Evolutionary conservation across 768 basidiomycete species (phyloP).

Genomic region (Cystoderma amianthinum): DNA sequence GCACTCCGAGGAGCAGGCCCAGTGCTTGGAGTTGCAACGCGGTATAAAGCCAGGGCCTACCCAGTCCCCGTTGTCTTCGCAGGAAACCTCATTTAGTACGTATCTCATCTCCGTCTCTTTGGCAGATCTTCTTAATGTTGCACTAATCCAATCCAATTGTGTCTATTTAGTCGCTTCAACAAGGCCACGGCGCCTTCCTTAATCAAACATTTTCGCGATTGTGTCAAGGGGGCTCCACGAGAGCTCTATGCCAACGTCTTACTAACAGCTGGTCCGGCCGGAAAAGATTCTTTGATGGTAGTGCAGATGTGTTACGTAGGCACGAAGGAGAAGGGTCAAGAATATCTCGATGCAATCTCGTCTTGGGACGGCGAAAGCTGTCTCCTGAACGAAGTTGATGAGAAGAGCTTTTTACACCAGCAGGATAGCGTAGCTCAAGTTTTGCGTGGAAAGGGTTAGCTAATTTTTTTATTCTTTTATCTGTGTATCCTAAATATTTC

Average conservation of each 20-base stretch:
- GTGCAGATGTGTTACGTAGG: constrained; percentile 92
- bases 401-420: constrained; percentile 84
- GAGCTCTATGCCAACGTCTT: constrained; percentile 88
- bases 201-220: constrained; percentile 89
- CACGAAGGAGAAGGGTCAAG: constrained; percentile 63
- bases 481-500: no score
- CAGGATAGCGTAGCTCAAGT: constrained; percentile 92
- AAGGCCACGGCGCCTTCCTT: constrained; percentile 81
- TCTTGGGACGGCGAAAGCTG: constrained; percentile 88
- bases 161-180: constrained; percentile 67
- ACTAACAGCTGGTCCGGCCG: constrained; percentile 83
- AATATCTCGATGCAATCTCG: constrained; percentile 72
- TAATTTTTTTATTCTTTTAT: background rate
- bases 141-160: constrained; percentile 7
- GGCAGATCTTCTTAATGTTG: no score
- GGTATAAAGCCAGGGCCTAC: constrained; percentile 86
- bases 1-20: constrained; percentile 81
- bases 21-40: constrained; percentile 75
- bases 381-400: constrained; percentile 83
- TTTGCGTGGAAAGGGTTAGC: constrained; percentile 71
- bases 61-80: constrained; percentile 89
- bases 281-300: constrained; percentile 79
- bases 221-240: constrained; percentile 81
- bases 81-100: constrained; percentile 88
- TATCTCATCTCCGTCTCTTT: constrained; percentile 9